Evolutionary conservation across 345 rosid genomes (phyloP), one percentile per base, ranked within the genome.

Genomic region (Syzygium aqueum): DNA sequence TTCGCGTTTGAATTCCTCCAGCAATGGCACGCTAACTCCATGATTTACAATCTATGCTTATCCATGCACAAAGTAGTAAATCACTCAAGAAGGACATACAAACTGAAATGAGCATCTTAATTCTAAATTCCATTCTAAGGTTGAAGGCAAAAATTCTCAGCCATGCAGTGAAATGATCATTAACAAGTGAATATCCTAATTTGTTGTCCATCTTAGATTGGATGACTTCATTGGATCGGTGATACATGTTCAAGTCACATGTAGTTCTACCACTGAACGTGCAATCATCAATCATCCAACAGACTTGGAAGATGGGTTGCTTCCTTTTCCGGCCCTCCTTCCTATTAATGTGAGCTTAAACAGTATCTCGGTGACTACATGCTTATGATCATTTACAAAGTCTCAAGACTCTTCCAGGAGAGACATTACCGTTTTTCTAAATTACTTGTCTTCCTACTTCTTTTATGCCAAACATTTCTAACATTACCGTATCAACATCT

Each of bases 1-100:
- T 78, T 94, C 93, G 37, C 53, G 46, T 88, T 89, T 92, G 61
- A 94, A 85, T 53, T 91, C 90, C 86, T 90, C 94, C 89, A 94
- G 53, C 57, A 92, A 87, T 73, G 51, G 22, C 84, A 28, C 27
- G 57, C 91, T 89, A 49, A 92, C 90, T 83, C 92, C 91, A 77
- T 94, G 95, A 82, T 91, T 91, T 88, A 89, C 87, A 49, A 89
- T 84, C 92, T 91, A 43, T 53, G 85, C n/a, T 80, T 40, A 30
- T 10, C 33, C 40, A 37, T 40, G 30, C 50, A 73, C 25, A 37
- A 67, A 82, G 27, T 84, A 51, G 28, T 43, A 10, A 22, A 40
- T 0, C 11, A 7, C 85, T 25, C 56, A 83, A 83, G 21, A 46
- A 82, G 40, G 54, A 46, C 85, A 51, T 50, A 22, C 23, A 46